Evolutionary conservation across 768 basidiomycete genomes (phyloP).

Genomic region (Myochromella boudieri): DNA sequence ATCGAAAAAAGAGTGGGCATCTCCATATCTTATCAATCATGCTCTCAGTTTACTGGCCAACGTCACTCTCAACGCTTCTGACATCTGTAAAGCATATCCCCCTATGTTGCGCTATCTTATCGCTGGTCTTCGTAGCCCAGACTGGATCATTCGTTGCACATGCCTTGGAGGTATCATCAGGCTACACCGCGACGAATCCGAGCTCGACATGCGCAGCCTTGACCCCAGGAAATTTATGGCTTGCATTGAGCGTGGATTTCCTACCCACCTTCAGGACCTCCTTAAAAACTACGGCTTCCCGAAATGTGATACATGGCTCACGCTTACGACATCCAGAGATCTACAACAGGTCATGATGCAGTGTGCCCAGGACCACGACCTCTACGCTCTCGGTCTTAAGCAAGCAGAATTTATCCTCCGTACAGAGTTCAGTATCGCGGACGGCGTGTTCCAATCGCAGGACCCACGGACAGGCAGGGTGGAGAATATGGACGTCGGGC

Average conservation of each 20-base stretch:
- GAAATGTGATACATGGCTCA: constrained; percentile 48
- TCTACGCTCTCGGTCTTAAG: constrained; percentile 50
- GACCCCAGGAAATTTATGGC: constrained; percentile 50
- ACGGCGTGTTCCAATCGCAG: constrained; percentile 53
- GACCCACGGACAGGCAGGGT: constrained; percentile 40
- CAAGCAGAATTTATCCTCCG: constrained; percentile 49
- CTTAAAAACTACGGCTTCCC: constrained; percentile 47
- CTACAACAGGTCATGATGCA: constrained; percentile 56
- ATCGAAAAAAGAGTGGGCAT: constrained; percentile 41
- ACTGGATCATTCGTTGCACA: constrained; percentile 50
- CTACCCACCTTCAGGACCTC: constrained; percentile 43
- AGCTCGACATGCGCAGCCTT: constrained; percentile 42
- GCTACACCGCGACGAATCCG: constrained; percentile 41
- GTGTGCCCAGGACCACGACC: constrained; percentile 44
- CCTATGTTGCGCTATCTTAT: constrained; percentile 50
- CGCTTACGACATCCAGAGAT: constrained; percentile 37
- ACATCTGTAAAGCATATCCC: constrained; percentile 43
- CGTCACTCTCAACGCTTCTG: constrained; percentile 42
- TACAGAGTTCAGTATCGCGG: constrained; percentile 60
- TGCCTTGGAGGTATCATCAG: constrained; percentile 56
- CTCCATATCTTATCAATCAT: constrained; percentile 48
- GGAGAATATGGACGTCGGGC: constrained; percentile 44
- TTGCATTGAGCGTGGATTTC: constrained; percentile 41
- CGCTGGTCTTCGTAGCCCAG: constrained; percentile 53
- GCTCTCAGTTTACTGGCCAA: constrained; percentile 46